phyloP scores from a whole-genome alignment of 2,329 filamentous ascomycete genomes.

The Sporothrix sp. region DNA sequence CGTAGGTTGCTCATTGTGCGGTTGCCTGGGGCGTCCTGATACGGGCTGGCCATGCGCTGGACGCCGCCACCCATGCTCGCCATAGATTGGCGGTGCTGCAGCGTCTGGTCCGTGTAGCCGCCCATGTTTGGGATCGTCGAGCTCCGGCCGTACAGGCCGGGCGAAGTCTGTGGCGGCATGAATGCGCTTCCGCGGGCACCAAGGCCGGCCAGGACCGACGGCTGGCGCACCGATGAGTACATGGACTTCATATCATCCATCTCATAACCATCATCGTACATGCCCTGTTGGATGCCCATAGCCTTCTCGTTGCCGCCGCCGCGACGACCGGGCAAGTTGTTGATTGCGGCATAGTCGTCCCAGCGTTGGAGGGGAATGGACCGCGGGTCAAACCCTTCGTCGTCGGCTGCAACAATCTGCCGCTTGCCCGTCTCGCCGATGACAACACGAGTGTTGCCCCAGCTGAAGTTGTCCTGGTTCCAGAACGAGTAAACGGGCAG shows the following conservation, averaged over 20 bases:
- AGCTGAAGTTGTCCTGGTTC: conserved; percentile 98
- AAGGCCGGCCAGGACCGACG: conserved; percentile 81
- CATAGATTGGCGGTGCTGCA: conserved; percentile 58
- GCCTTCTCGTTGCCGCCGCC: conserved; percentile 50
- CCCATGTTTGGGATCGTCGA: conserved; percentile 34
- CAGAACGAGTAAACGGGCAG: conserved; percentile 97
- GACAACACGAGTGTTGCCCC: conserved; percentile 97
- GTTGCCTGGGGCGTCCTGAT: conserved; percentile 43
- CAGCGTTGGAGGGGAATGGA: conserved; percentile 90
- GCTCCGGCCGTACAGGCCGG: conserved; percentile 46
- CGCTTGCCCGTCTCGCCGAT: conserved; percentile 89
- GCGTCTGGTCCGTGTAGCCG: conserved; percentile 38
- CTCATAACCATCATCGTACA: conserved; percentile 61
- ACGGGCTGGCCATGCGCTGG: conserved; percentile 45
- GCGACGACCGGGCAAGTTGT: conserved; percentile 84
- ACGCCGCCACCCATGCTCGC: conserved; percentile 52
- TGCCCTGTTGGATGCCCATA: conserved; percentile 40
- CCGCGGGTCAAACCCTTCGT: conserved; percentile 80
- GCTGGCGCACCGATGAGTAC: conserved; percentile 84
- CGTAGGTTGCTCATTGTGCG: conserved; percentile 55
- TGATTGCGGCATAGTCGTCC: conserved; percentile 86
- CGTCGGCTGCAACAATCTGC: conserved; percentile 77
- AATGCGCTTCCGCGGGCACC: conserved; percentile 57
- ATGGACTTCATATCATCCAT: conserved; percentile 98
- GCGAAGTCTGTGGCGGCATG: conserved; percentile 67